phyloP scores from a whole-genome alignment of 768 basidiomycete genomes.

The Suillus bovinus region DNA sequence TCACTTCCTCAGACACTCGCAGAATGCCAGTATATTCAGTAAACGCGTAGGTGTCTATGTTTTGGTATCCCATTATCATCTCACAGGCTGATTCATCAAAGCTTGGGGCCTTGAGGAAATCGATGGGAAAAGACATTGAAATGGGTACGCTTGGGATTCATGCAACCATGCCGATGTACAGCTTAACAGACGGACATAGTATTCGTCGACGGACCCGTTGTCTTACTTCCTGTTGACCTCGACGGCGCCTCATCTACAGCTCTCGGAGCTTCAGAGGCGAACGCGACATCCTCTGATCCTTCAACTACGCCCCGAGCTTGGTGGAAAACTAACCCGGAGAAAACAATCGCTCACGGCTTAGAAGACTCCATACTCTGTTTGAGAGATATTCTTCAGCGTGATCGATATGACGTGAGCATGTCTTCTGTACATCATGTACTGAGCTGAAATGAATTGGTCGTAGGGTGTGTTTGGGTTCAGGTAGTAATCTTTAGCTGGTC shows the following conservation, averaged over 20 bases:
- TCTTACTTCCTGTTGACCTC: conserved; percentile 68
- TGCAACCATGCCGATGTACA: not conserved
- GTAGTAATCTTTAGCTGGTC: conserved; percentile 41
- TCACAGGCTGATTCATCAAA: conserved; percentile 26
- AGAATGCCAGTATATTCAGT: conserved; percentile 69
- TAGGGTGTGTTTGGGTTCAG: conserved; percentile 85
- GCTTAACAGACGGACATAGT: conserved; percentile 41
- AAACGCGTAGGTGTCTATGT: conserved; percentile 54
- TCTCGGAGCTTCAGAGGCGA: conserved; percentile 41
- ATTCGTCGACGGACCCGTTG: conserved; percentile 70
- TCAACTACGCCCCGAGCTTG: conserved; percentile 63
- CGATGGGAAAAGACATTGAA: conserved; percentile 63
- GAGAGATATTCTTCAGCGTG: conserved; percentile 54
- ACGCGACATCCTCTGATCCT: conserved; percentile 43
- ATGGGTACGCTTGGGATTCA: conserved; percentile 44
- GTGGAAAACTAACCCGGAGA: conserved; percentile 62
- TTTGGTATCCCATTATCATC: not conserved
- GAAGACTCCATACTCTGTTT: conserved; percentile 56
- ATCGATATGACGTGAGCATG: conserved; percentile 64
- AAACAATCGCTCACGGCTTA: conserved; percentile 54
- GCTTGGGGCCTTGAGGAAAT: conserved; percentile 74
- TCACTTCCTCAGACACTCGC: conserved; percentile 53
- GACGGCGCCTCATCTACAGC: conserved; percentile 30
- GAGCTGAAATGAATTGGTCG: not conserved
- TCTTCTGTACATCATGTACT: not conserved